Percentiles rank a stretch among this genome's conserved stretches.
phyloP scores from a whole-genome alignment of 306 rosid genomes.

The Ceratonia siliqua region DNA sequence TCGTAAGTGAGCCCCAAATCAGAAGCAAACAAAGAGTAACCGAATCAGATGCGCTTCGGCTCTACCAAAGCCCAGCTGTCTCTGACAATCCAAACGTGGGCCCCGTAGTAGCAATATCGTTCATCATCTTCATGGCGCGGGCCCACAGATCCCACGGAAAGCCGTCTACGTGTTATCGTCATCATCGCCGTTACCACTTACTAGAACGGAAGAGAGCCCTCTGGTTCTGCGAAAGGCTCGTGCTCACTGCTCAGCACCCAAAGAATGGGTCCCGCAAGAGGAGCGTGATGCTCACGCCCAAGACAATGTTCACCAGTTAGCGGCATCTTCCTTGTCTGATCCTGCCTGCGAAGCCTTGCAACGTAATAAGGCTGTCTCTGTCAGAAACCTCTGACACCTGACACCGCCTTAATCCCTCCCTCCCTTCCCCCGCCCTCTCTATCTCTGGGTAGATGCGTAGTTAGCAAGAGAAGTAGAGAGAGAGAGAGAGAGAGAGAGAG shows the following conservation, averaged over 20 bases:
- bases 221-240: background rate
- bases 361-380: constrained; percentile 36
- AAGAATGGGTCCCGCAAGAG: background rate
- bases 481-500: background rate
- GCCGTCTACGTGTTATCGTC: background rate
- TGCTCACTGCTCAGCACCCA: no score
- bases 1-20: no score
- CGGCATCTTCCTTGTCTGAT: constrained; percentile 22
- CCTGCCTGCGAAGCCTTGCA: constrained; percentile 24
- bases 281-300: constrained; percentile 24
- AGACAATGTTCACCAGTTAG: background rate
- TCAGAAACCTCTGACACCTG: constrained; percentile 64
- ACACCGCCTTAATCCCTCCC: constrained; percentile 25
- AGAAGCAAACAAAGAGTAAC: background rate
- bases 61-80: background rate
- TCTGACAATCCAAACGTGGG: background rate
- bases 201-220: background rate
- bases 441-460: background rate
- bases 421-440: constrained; percentile 14
- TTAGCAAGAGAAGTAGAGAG: background rate
- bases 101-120: background rate
- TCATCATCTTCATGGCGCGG: background rate
- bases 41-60: background rate
- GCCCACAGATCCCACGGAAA: background rate
- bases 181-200: background rate